A percentile compares a stretch with the other conserved stretches of the same genome.
These are phyloP conservation scores for Infundibulicybe gibba DNA, from an alignment of 768 basidiomycete species.

Conservation along the genomic window DNA sequence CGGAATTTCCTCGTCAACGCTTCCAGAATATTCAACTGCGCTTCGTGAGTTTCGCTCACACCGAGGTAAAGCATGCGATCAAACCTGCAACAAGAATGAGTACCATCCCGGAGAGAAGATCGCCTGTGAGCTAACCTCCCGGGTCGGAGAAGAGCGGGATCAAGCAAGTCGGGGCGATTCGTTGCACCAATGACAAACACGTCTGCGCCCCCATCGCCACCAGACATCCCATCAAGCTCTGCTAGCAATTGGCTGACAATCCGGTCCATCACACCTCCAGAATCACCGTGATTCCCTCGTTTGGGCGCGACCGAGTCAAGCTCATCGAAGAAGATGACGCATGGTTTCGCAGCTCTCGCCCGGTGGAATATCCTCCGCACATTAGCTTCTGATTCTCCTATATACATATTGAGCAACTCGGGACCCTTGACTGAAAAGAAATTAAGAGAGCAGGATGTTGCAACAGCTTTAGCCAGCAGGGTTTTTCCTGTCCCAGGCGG, in stretches of 20 bases:
- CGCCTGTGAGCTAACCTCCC: constrained; percentile 53
- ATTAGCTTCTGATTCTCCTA: constrained; percentile 97
- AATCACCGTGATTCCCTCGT: constrained; percentile 92
- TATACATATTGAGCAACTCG: constrained; percentile 96
- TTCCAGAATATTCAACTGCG: constrained; percentile 81
- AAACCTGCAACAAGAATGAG: constrained; percentile 54
- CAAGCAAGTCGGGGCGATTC: constrained; percentile 89
- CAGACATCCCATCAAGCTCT: constrained; percentile 88
- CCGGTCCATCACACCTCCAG: constrained; percentile 96
- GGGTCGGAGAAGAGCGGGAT: constrained; percentile 85
- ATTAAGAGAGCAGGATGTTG: constrained; percentile 91
- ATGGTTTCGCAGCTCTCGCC: constrained; percentile 88
- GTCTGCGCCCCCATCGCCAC: constrained; percentile 54
- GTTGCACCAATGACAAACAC: constrained; percentile 97
- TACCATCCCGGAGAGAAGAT: not conserved
- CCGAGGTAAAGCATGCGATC: constrained; percentile 96
- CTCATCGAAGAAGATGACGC: constrained; percentile 97
- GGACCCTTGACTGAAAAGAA: constrained; percentile 98
- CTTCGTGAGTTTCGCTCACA: constrained; percentile 81
- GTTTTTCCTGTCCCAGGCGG: constrained; percentile 98
- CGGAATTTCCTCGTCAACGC: constrained; percentile 93
- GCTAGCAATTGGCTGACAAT: constrained; percentile 94
- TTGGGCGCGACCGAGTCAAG: constrained; percentile 94
- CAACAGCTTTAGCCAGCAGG: constrained; percentile 92
- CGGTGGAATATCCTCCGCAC: constrained; percentile 90